Base-by-base conservation (phyloP, 2,329 filamentous ascomycete genomes). In the Xylaria sp. region DNA sequence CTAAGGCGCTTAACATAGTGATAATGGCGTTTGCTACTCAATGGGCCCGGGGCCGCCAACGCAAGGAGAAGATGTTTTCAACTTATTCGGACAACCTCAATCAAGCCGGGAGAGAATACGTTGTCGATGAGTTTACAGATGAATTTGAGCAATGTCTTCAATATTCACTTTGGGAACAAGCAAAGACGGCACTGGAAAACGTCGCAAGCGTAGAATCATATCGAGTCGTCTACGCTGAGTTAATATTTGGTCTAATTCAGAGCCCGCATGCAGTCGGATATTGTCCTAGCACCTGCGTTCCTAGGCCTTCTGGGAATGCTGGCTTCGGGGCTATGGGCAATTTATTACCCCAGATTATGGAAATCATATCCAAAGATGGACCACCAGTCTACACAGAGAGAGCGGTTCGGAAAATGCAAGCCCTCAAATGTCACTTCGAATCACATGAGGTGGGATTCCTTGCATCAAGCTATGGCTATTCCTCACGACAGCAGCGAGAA, bases 1-100 rank as follows among this genome's bases (percentile, higher is more conserved):
- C 54, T 2, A 57, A 44, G 8, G 54, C 46, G 10, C 54, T 57
- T 5, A 49, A 57, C 25, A 37, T 51, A 27, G 54, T 51, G 13
- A 27, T 57, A 33, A 57, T 57, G 46, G 54, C 54, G 9, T 57
- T 57, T 37, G 46, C 54, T n/a, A 40, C 54, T 17, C 54, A 57
- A 29, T 57, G 54, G 54, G n/a, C 54, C 3, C 54, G 51, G 46
- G 46, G 54, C 37, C 44, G 15, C 9, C 44, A 46, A 19, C 54
- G 54, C 9, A 57, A 27, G 21, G 54, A 57, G 19, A 44, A 51
- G 10, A 57, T 57, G 46, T 51, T 35, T 10, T n/a, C 37, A 37
- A 37, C 19, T 27, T 27, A 37, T 35, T 27, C 7, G 6, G 37
- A 31, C 11, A 4, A 11, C 35, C 15, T 44, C 15, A 27, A 51